Evolutionary conservation across 768 basidiomycete genomes (phyloP), one percentile per base, ranked within the genome.

Genomic region (Mycena belliarum): DNA sequence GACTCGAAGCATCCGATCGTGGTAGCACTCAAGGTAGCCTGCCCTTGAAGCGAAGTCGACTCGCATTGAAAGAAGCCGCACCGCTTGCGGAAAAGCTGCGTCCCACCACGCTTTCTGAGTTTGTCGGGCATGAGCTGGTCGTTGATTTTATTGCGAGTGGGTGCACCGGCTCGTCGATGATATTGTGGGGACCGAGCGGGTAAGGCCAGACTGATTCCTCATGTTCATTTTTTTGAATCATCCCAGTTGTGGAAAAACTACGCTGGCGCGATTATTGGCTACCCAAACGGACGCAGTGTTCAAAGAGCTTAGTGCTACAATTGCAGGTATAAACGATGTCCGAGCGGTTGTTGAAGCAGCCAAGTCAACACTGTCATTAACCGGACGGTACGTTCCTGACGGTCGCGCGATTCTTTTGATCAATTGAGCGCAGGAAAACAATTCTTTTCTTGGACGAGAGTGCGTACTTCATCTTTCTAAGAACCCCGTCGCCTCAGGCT

Each of bases 141-240:
- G 57, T 63, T 7, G 41, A 66, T 68, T 68, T 20, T 83, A 89
- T 68, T 15, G 74, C 77, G n/a, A 69, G 67, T 26, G 79, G 82
- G n/a, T 74, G 72, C 21, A 69, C 77, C 48, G 86, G 87, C n/a
- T n/a, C n/a, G 11, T 86, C 84, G 59, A 73, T 87, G 48, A 82
- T 89, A 53, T 75, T 89, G 35, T 91, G 89, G 88, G 88, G 88
- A 1, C 88, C 88, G 16, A 88, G 88, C 1, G 89, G 88, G 85
- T 82, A 64, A 57, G 71, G 56, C n/a, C 23, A n/a, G n/a, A n/a
- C 48, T 25, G 14, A 18, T 26, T 18, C 18, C 24, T 15, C 47
- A 43, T 55, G 46, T 20, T 8, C 20, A 21, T 29, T 45, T 40
- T 18, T 49, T 16, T 42, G 47, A 21, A 54, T 20, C 26, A 32